Evolutionary conservation across 352 stramenopile genomes (phyloP).

Genomic region (Pythium vanterpoolii): DNA sequence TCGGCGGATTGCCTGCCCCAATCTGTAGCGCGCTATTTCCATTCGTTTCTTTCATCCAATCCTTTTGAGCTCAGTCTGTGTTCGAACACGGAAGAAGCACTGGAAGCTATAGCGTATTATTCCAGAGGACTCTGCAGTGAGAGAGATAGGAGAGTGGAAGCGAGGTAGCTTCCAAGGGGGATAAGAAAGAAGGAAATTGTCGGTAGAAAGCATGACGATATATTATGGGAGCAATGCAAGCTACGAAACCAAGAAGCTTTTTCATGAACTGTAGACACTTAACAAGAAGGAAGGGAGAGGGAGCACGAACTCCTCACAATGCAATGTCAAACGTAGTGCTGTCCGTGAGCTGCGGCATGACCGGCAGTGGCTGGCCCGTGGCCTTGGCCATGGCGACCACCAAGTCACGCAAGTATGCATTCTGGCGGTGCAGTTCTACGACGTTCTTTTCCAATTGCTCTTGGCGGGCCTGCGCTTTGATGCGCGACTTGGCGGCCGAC

Average conservation of each 20-base stretch:
- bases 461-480: conserved; percentile 18
- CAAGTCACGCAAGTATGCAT: conserved; percentile 19
- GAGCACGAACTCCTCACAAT: no score
- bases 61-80: neutral
- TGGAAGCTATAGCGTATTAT: no score
- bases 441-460: conserved; percentile 24
- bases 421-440: conserved; percentile 23
- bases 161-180: no score
- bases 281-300: no score
- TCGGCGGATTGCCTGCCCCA: neutral
- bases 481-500: conserved; percentile 24
- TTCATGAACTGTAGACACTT: no score
- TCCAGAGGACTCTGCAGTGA: no score
- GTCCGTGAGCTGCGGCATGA: conserved; percentile 10
- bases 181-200: neutral
- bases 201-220: conserved; percentile 1
- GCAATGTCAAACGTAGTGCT: conserved; percentile 7
- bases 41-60: neutral
- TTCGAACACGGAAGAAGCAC: neutral
- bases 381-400: conserved; percentile 23
- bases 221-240: neutral
- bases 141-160: no score
- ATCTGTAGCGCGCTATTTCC: neutral
- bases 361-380: conserved; percentile 12
- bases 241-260: neutral